Base-by-base conservation (phyloP, 1,284 basidiomycete genomes). In the Ganoderma leucocontextum region DNA sequence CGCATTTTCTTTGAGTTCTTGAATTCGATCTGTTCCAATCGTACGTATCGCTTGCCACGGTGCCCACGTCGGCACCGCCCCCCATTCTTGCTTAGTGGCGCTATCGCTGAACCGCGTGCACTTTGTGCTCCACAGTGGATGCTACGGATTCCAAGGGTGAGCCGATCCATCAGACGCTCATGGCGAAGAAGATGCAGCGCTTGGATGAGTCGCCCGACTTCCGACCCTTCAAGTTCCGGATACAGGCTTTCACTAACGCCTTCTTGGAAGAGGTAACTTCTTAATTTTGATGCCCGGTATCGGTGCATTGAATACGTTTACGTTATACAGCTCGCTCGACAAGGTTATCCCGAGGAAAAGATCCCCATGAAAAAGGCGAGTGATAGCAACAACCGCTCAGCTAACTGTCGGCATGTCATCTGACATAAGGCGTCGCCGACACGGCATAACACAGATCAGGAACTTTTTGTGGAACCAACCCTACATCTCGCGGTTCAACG, bases 181-280 rank as follows among this genome's bases (percentile, higher is more conserved):
- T 99, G 98, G 94, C 97, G 1, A 96, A 96, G 84, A 98, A 98
- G 85, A 98, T 98, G 97, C 93, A 95, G 75, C 90, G 95, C 60
- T 84, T 98, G 65, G 96, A 97, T 79, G 97, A 99, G 82, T 96
- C 95, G 59, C 91, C 92, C 59, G 97, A 99, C 81, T 99, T 97
- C 82, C 89, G 97, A 36, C 97, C 98, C 22, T 99, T 99, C 91
- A 99, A 99, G 81, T 99, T 99, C 83, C 91, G 98, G 65, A 99
- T 99, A 75, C 95, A 97, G 79, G 97, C 98, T 0, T 99, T 99
- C 82, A 99, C 97, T 15, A 96, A 97, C 75, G 95, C 94, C 0
- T 99, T 99, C 79, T 86, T 97, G 75, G 96, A 98, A 79, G 94
- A 97, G 84, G 92, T 94, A 77, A 76, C 85, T 77, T 64, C 63